Percentiles rank a stretch among this genome's conserved stretches.
phyloP scores from a whole-genome alignment of 202 grass and related monocot species.

The Saccharum hybrid region DNA sequence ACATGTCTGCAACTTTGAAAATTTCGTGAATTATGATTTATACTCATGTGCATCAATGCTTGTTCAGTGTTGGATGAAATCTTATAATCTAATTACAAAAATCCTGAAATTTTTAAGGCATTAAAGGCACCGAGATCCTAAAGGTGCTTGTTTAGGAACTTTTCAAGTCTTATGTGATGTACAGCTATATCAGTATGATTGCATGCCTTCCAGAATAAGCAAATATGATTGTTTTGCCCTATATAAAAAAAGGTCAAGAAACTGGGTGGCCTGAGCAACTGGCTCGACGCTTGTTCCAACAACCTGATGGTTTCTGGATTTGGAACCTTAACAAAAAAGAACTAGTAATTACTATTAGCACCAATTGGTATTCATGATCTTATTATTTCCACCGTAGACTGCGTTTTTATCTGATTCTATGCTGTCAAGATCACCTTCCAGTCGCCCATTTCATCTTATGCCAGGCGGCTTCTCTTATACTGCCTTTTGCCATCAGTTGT shows the following conservation, averaged over 20 bases:
- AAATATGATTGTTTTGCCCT: conserved; percentile 3
- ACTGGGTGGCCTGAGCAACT: conserved; percentile 1
- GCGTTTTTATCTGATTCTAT: neutral
- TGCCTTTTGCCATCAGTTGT: neutral
- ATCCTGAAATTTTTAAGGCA: conserved; percentile 16
- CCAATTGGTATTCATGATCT: neutral
- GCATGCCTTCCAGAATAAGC: conserved; percentile 3
- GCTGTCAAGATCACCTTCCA: neutral
- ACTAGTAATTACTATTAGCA: conserved; percentile 21
- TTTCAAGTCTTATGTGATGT: neutral
- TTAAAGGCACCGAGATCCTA: neutral
- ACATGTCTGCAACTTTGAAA: neutral
- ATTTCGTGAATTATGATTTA: neutral
- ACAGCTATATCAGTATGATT: conserved; percentile 1
- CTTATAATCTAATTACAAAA: neutral
- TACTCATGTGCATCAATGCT: conserved; percentile 3
- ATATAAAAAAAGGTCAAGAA: neutral
- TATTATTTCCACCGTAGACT: conserved; percentile 30
- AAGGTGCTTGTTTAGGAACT: conserved; percentile 20
- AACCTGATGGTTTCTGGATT: neutral
- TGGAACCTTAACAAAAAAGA: neutral
- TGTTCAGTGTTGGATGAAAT: conserved; percentile 37
- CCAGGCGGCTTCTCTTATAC: conserved; percentile 9
- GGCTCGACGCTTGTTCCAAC: neutral
- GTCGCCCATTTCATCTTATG: conserved; percentile 14